These are phyloP conservation scores for Phytopythium boreale DNA, from an alignment of 352 stramenopile genomes.

Conservation along the genomic window DNA sequence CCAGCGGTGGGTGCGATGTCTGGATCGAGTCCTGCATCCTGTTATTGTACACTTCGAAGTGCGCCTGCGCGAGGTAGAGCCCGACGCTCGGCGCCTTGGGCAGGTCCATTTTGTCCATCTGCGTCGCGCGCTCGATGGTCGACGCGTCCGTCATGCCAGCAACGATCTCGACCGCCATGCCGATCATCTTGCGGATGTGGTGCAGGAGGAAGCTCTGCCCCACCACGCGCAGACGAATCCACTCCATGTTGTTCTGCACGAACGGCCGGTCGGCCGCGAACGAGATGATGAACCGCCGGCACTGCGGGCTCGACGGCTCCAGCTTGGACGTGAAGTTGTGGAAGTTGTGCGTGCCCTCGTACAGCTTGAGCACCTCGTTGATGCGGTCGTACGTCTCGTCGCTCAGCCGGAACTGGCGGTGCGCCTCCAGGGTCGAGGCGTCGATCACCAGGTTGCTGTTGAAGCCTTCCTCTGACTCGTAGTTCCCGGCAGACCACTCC, in stretches of 20 bases:
- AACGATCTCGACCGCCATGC: conserved; percentile 71
- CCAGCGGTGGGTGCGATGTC: conserved; percentile 59
- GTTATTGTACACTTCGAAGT: conserved; percentile 87
- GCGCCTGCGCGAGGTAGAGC: conserved; percentile 79
- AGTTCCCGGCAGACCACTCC: conserved; percentile 2
- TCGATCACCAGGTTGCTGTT: conserved; percentile 52
- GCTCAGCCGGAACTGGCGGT: conserved; percentile 74
- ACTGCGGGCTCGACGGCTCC: conserved; percentile 75
- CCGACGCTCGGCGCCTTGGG: conserved; percentile 85
- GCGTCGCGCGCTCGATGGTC: conserved; percentile 57
- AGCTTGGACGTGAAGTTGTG: conserved; percentile 97
- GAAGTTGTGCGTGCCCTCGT: conserved; percentile 91
- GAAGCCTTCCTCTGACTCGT: conserved; percentile 37
- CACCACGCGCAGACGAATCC: conserved; percentile 93
- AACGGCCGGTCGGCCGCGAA: conserved; percentile 83
- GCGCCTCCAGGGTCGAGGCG: conserved; percentile 47
- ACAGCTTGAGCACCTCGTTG: conserved; percentile 57
- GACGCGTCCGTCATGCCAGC: conserved; percentile 42
- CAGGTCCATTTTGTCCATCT: conserved; percentile 84
- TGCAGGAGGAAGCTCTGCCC: conserved; percentile 98
- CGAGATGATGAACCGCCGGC: conserved; percentile 91
- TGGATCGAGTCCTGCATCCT: conserved; percentile 70
- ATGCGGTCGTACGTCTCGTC: conserved; percentile 48
- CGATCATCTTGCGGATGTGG: conserved; percentile 99
- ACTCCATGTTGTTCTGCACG: conserved; percentile 91